A percentile compares a stretch with the other conserved stretches of the same genome.
Conservation (phyloP, 805 yeast species). For the Komagataella phaffii region DNA sequence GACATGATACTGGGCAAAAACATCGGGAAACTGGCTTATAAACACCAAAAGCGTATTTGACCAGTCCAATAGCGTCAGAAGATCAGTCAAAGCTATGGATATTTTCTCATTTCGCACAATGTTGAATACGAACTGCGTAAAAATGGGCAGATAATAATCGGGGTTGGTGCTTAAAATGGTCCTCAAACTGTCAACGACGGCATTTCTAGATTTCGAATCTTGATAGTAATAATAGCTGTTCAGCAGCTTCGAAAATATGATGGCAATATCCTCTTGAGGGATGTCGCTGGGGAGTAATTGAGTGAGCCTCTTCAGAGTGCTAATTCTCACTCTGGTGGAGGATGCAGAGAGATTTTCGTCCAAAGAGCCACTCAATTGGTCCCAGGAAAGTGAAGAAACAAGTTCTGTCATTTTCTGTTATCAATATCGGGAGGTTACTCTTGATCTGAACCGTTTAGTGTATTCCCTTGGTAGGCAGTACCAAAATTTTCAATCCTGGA, state of each 20-base stretch:
- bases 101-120: conserved; percentile 21
- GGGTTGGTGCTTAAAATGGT: conserved; percentile 18
- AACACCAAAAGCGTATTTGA: conserved; percentile 12
- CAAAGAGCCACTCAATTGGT: neutral
- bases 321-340: conserved; percentile 20
- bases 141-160: conserved; percentile 1
- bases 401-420: neutral
- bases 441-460: neutral
- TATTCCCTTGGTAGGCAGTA: neutral
- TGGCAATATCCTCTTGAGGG: conserved; percentile 11
- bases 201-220: conserved; percentile 33
- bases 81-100: conserved; percentile 41
- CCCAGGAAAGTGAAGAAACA: neutral
- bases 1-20: conserved; percentile 11
- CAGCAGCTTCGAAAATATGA: conserved; percentile 23
- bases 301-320: conserved; percentile 18
- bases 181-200: conserved; percentile 25
- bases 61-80: conserved; percentile 49
- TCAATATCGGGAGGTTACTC: neutral
- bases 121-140: conserved; percentile 11
- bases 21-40: neutral
- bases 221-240: conserved; percentile 31
- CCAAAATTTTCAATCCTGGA: neutral
- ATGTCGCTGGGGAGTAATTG: conserved; percentile 12
- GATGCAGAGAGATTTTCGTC: conserved; percentile 12